phyloP scores from a whole-genome alignment of 1,284 basidiomycete genomes.

The Takashimella tepidaria region DNA sequence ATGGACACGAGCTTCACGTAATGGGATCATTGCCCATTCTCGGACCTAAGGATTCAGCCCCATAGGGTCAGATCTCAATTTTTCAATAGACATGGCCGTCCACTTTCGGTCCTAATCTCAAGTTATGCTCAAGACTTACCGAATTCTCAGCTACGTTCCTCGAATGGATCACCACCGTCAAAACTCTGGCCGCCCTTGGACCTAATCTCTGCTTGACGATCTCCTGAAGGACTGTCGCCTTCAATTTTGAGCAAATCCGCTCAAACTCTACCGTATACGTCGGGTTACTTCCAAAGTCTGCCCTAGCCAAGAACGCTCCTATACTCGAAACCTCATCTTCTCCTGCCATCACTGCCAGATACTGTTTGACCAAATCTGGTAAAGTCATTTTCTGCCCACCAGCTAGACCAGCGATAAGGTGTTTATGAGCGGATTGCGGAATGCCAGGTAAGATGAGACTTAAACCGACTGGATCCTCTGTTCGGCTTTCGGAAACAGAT shows the following conservation, averaged over 20 bases:
- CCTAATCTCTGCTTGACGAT: slow-evolving; percentile 80
- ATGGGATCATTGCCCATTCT: slow-evolving; percentile 85
- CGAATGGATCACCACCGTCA: slow-evolving; percentile 74
- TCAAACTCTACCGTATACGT: slow-evolving; percentile 72
- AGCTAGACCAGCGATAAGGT: slow-evolving; percentile 29
- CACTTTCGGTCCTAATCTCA: too few species aligned
- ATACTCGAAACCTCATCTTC: slow-evolving; percentile 28
- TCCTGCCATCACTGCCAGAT: slow-evolving; percentile 34
- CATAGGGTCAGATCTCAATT: neutral
- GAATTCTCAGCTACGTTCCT: slow-evolving; percentile 97
- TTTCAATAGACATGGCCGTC: too few species aligned
- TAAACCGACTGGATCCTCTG: slow-evolving; percentile 23
- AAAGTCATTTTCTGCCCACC: slow-evolving; percentile 20
- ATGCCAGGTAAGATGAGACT: slow-evolving; percentile 31
- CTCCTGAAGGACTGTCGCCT: slow-evolving; percentile 69
- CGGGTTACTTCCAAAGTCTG: slow-evolving; percentile 53
- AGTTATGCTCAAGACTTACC: too few species aligned
- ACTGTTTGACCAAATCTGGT: slow-evolving; percentile 31
- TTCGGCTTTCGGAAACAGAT: slow-evolving; percentile 48
- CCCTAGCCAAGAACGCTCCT: slow-evolving; percentile 56
- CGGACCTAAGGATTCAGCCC: slow-evolving; percentile 62
- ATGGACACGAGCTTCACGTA: slow-evolving; percentile 77
- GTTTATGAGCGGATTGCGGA: slow-evolving; percentile 18
- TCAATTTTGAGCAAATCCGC: slow-evolving; percentile 64
- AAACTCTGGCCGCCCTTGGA: slow-evolving; percentile 74